Base-by-base conservation (phyloP, 2,329 filamentous ascomycete species). In the Penicillium sp. region DNA sequence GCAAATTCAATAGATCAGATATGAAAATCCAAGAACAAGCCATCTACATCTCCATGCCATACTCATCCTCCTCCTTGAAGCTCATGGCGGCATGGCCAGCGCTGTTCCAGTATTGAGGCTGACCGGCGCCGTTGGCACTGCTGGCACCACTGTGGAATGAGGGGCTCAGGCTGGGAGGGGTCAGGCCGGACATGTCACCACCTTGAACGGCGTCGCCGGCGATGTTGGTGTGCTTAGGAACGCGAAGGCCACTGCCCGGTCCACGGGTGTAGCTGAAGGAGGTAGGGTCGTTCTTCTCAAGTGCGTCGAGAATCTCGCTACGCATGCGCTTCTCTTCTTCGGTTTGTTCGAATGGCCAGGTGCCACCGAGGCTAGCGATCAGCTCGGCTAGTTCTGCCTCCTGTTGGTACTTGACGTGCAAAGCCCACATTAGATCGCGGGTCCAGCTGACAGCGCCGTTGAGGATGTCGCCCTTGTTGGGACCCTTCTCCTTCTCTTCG, bases 381-480 rank as follows among this genome's bases (percentile, higher is more conserved):
- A 84, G 79, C 66, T 92, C 88, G 65, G 89, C 85, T 46, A 97
- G 83, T 69, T 96, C 89, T 59, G 95, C 88, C 73, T 96, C 90
- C 70, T 93, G 89, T 69, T 94, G 88, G 61, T 96, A 82, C 76
- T 96, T 96, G 68, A 90, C 82, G 69, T 96, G 87, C 55, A 96
- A 79, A 78, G 95, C 88, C 94, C 94, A 97, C 91, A 97, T 96
- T 48, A 99, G 81, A 76, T 99, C 94, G 59, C 93, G 86, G 57
- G 91, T 97, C 94, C 94, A 99, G 75, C 91, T 92, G 50, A 97
- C 94, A 32, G 93, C 90, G 29, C 94, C 93, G 68, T 97, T 97
- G 65, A 99, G 87, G 55, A 99, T 97, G 66, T 99, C 94, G 45
- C 94, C 94, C 77, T 99, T 99, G 80, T 97, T 97, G 5, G 94